These are phyloP conservation scores for Fusarium musae DNA, from an alignment of 2,329 filamentous ascomycete genomes.

Conservation along the genomic window DNA sequence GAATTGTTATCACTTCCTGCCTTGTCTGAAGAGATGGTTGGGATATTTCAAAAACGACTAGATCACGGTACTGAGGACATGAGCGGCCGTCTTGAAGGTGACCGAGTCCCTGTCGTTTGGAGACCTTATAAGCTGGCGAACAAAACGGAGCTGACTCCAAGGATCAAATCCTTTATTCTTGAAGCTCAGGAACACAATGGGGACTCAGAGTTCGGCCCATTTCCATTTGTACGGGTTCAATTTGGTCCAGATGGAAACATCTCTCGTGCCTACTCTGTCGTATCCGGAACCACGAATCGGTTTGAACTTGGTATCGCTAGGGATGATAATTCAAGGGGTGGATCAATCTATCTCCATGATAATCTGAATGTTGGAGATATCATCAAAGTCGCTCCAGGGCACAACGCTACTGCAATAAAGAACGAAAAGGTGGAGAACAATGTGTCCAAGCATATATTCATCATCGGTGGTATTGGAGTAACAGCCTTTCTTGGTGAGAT, in stretches of 20 bases:
- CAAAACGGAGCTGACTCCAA: conserved; percentile 1
- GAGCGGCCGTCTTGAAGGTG: conserved; percentile 20
- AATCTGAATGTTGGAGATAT: background rate
- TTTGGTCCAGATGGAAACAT: conserved; percentile 10
- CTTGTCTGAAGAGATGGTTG: conserved; percentile 18
- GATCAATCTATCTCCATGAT: conserved; percentile 19
- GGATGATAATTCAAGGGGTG: conserved; percentile 21
- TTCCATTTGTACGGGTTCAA: conserved; percentile 20
- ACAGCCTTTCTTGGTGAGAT: conserved; percentile 18
- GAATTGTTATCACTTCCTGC: conserved; percentile 5
- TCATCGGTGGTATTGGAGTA: conserved; percentile 21
- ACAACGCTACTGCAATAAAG: background rate
- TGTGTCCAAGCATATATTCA: conserved; percentile 4
- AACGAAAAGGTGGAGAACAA: no score
- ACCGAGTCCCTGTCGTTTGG: conserved; percentile 12
- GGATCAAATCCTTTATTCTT: conserved; percentile 20
- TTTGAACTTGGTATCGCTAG: conserved; percentile 19
- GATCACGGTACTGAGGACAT: conserved; percentile 20
- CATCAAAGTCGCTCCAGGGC: conserved; percentile 9
- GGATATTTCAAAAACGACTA: conserved; percentile 7
- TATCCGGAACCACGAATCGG: background rate
- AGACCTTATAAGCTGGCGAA: conserved; percentile 12
- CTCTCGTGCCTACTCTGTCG: conserved; percentile 24
- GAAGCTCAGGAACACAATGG: background rate
- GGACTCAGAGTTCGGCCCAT: background rate